Base-by-base conservation (phyloP, 2,329 filamentous ascomycete genomes). In the Pseudovirgaria hyperparasitica region DNA sequence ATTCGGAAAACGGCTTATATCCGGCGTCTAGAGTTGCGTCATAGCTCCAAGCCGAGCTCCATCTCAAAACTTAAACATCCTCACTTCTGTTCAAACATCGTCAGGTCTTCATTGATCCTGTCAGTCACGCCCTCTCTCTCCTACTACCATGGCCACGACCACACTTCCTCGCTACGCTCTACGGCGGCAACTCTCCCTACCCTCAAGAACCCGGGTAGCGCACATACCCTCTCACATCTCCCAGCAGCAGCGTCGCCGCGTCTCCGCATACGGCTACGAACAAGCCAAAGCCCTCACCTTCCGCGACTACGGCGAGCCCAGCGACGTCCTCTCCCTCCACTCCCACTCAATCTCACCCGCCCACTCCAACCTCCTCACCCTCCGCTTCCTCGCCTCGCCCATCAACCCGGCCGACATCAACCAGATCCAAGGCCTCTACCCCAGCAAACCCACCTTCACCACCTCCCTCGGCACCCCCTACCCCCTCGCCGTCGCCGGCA, bases 321-420 rank as follows among this genome's bases (percentile, higher is more conserved):
- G 65, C 22, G 72, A 82, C 39, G 79, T 84, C 16, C 54, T 66
- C 24, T 75, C 72, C 11, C 59, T 87, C 4, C 80, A 86, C 56
- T 68, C 61, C 1, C 74, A 86, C 59, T 82, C 78, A 40, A 82
- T 87, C 48, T 77, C 77, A 4, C 80, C 82, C 3, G 68, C 72
- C 4, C 70, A 85, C 36, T 77, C 81, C 25, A 60, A 69, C 29
- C 61, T 69, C 36, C 60, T 92, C 40, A 85, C 87, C 29, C 64
- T 98, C 33, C 82, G 84, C 53, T 77, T 90, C 43, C 81, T 98
- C 43, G 82, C 86, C 17, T 75, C 85, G 1, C 84, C 90, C 31
- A 82, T 98, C 55, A 98, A 98, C 61, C 90, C 90, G 14, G 86
- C 90, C 46, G 90, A 98, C 59, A 82, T 98, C 55, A 98, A 98